phyloP scores from a whole-genome alignment of 2,329 filamentous ascomycete genomes.

The Westerdykella ornata region DNA sequence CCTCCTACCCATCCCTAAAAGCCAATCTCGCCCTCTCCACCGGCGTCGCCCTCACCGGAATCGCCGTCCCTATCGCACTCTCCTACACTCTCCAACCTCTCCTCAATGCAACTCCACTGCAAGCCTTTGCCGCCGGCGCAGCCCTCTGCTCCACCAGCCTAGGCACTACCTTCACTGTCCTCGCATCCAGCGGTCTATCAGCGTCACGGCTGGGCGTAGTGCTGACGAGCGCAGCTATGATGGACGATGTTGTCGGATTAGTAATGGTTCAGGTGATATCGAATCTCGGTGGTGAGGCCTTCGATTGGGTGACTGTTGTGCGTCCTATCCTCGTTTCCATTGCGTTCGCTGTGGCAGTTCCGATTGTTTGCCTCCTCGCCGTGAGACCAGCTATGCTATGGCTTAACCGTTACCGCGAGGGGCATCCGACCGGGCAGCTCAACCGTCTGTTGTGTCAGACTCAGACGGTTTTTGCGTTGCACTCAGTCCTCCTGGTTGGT shows the following conservation, averaged over 20 bases:
- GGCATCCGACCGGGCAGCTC: constrained; percentile 13
- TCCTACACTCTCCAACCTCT: constrained; percentile 56
- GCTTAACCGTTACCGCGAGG: constrained; percentile 31
- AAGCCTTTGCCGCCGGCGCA: constrained; percentile 66
- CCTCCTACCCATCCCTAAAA: constrained; percentile 49
- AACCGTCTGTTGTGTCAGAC: constrained; percentile 20
- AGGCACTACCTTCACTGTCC: constrained; percentile 61
- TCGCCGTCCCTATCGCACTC: constrained; percentile 56
- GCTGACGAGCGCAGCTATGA: constrained; percentile 66
- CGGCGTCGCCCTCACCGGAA: constrained; percentile 59
- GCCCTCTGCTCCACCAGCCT: constrained; percentile 68
- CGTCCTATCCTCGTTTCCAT: constrained; percentile 49
- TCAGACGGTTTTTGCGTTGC: constrained; percentile 41
- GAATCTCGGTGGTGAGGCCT: constrained; percentile 48
- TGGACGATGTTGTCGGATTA: constrained; percentile 73
- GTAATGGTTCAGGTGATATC: constrained; percentile 72
- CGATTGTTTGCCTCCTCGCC: constrained; percentile 44
- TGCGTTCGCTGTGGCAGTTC: constrained; percentile 46
- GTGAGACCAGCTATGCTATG: constrained; percentile 39
- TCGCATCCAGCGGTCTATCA: constrained; percentile 55
- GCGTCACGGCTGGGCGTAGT: constrained; percentile 54
- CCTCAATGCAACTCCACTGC: constrained; percentile 47
- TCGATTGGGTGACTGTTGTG: constrained; percentile 40
- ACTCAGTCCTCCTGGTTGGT: constrained; percentile 47
- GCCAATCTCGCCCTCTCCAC: constrained; percentile 56